A percentile compares a stretch with the other conserved stretches of the same genome.
Evolutionary conservation across 306 rosid genomes (phyloP).

Genomic region (Malus asiatica): DNA sequence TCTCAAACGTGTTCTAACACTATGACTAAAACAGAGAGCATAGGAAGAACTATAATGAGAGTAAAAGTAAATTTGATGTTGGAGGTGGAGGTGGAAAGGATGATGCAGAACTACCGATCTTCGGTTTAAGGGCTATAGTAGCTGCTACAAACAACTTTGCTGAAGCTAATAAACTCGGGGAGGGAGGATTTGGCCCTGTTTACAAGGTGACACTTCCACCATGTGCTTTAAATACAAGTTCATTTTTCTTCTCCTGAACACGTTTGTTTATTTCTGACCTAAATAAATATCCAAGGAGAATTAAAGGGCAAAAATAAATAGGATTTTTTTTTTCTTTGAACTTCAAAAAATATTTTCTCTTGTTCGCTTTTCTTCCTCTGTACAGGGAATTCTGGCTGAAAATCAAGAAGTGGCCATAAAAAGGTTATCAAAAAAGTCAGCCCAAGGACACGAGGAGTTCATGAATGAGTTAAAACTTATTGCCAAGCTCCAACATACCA

Average conservation of each 20-base stretch:
- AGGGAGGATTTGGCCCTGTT: slow-evolving; percentile 51
- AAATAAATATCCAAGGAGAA: too few species aligned
- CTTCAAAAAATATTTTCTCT: background rate
- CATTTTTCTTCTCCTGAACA: background rate
- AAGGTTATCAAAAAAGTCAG: too few species aligned
- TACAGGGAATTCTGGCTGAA: slow-evolving; percentile 12
- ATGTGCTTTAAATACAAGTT: background rate
- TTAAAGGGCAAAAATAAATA: too few species aligned
- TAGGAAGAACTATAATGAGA: background rate
- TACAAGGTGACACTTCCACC: slow-evolving; percentile 27
- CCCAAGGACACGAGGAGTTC: background rate
- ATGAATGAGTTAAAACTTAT: slow-evolving; percentile 32
- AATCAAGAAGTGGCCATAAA: too few species aligned
- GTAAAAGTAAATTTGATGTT: slow-evolving; percentile 3
- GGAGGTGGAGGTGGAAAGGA: slow-evolving; percentile 11
- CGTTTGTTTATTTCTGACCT: too few species aligned
- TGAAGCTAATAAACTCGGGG: slow-evolving; percentile 38
- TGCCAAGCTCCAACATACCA: slow-evolving; percentile 42
- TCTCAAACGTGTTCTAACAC: background rate
- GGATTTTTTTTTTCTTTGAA: too few species aligned
- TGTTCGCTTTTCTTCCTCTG: background rate
- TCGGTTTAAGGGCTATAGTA: slow-evolving; percentile 16
- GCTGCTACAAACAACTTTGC: slow-evolving; percentile 42
- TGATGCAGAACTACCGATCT: slow-evolving; percentile 32
- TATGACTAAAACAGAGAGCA: background rate